Evolutionary conservation across 371 early-diverging fungal genomes (phyloP), one percentile per base, ranked within the genome.

Genomic region (Coemansia sp.): DNA sequence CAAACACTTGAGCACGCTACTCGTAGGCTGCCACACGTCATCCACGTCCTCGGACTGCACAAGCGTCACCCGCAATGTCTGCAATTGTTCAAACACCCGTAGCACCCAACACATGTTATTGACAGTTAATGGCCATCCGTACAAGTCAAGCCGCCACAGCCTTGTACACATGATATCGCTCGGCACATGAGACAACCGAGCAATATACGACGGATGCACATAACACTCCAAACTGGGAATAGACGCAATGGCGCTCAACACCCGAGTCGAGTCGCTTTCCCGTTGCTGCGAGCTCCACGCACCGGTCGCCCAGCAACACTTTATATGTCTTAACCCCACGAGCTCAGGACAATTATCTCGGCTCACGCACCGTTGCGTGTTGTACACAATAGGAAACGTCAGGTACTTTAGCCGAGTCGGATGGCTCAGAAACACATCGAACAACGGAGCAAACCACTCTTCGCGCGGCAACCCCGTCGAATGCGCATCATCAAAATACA

Each of bases 261-360:
- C 65, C 2, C 77, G 59, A 11, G 77, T 76, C 14, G 77, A 76
- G 24, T 76, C 77, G 42, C 77, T 76, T 3, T 64, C 65, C 0
- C 11, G 29, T 22, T 61, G 67, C 14, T 16, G 14, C 3, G 52
- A 8, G 42, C 62, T 50, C 75, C 74, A 63, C 8, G 39, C 14
- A 1, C 69, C 77, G n/a, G 77, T 76, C 1, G 74, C 74, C 77
- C 77, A 76, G 55, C 77, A 76, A 52, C 77, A 76, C 63, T 76
- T 76, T 40, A 76, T 73, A 10, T 76, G 77, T 0, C 75, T 62
- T 14, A 76, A 47, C 2, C 74, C 69, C 1, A 65, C 63, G 16
- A 76, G 47, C 37, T 31, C 8, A 3, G 77, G 77, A n/a, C 77
- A 76, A 34, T 73, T 76, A n/a, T 14, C 31, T 1, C 45, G 21